These are phyloP conservation scores for Pleurotus salmoneostramineus DNA, from an alignment of 768 basidiomycete genomes.

Conservation along the genomic window DNA sequence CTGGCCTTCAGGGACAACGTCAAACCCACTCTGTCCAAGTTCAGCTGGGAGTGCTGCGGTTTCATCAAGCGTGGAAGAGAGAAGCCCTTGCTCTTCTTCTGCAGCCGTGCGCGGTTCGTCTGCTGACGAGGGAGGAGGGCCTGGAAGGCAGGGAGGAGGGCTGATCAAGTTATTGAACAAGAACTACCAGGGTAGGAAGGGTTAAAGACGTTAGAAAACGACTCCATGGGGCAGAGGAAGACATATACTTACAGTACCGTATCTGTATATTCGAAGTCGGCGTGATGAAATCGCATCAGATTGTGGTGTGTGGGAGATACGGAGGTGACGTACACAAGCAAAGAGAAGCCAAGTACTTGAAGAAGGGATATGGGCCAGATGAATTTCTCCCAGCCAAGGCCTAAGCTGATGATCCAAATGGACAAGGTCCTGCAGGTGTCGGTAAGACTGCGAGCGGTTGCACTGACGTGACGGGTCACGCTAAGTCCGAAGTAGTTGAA, in stretches of 20 bases:
- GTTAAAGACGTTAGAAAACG: constrained; percentile 5
- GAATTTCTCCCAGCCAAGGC: constrained; percentile 86
- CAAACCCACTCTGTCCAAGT: constrained; percentile 79
- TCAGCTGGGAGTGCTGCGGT: constrained; percentile 81
- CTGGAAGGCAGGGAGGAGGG: constrained; percentile 58
- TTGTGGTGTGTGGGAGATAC: not conserved
- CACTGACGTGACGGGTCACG: constrained; percentile 90
- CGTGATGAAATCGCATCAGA: not conserved
- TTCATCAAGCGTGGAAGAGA: constrained; percentile 59
- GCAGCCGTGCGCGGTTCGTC: constrained; percentile 37
- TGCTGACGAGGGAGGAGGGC: constrained; percentile 31
- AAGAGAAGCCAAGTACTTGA: constrained; percentile 79
- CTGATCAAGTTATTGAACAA: constrained; percentile 84
- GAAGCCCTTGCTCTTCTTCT: constrained; percentile 55
- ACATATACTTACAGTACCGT: constrained; percentile 67
- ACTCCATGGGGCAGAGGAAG: constrained; percentile 9
- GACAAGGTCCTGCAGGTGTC: constrained; percentile 93
- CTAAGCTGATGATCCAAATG: constrained; percentile 94
- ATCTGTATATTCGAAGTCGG: constrained; percentile 37
- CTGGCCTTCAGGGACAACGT: constrained; percentile 63
- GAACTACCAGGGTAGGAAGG: constrained; percentile 46
- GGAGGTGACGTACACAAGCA: constrained; percentile 74
- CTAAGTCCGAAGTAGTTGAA: constrained; percentile 92
- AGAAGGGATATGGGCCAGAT: constrained; percentile 78
- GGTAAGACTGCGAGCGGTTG: constrained; percentile 86